Percentiles rank a stretch among this genome's conserved stretches.
Conservation (phyloP, 1,284 basidiomycete genomes). For the Ceratobasidium sp. region DNA sequence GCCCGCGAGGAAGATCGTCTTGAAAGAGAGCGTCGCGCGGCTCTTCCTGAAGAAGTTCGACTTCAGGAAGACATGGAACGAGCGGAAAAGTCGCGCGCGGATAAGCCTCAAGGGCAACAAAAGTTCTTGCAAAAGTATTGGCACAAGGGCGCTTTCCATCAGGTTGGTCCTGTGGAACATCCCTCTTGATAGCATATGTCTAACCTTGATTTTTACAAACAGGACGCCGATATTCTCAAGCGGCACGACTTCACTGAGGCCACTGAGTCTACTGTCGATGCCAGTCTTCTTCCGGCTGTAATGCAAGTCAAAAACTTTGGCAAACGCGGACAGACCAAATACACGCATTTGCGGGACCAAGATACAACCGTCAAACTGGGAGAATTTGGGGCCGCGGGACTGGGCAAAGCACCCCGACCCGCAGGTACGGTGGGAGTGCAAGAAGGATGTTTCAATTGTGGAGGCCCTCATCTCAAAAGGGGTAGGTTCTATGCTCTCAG, state of each 20-base stretch:
- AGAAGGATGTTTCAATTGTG: conserved; percentile 88
- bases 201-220: background rate
- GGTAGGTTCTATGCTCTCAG: conserved; percentile 54
- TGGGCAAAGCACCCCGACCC: conserved; percentile 59
- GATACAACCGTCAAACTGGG: conserved; percentile 77
- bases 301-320: conserved; percentile 99
- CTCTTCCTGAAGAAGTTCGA: conserved; percentile 90
- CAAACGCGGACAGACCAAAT: conserved; percentile 90
- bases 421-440: conserved; percentile 54
- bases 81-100: conserved; percentile 78
- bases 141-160: conserved; percentile 99
- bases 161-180: conserved; percentile 56
- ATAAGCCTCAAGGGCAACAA: conserved; percentile 86
- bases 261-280: conserved; percentile 85
- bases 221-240: conserved; percentile 89
- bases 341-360: conserved; percentile 93
- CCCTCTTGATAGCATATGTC: background rate
- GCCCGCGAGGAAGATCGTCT: conserved; percentile 81
- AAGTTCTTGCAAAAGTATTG: conserved; percentile 98
- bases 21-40: conserved; percentile 88
- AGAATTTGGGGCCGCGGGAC: conserved; percentile 71
- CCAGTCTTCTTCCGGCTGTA: conserved; percentile 85
- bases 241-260: conserved; percentile 87
- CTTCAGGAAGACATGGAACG: conserved; percentile 88
- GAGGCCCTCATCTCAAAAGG: conserved; percentile 88